These are phyloP conservation scores for Ceratocystis lukuohia DNA, from an alignment of 2,329 filamentous ascomycete species.

Conservation along the genomic window DNA sequence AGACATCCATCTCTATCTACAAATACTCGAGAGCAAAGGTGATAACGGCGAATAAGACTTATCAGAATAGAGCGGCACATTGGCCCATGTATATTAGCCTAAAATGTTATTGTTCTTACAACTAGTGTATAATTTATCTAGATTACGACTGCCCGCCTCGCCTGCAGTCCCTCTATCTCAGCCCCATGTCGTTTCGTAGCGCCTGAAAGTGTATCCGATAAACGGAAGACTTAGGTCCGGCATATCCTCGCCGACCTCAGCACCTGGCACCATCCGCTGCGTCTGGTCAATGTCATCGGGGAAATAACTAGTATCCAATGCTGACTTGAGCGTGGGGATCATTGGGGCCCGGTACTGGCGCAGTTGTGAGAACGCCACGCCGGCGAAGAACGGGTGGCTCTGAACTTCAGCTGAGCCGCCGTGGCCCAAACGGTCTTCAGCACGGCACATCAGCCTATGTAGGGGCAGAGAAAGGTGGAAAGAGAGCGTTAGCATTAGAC, in stretches of 20 bases:
- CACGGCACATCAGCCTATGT: slow-evolving; percentile 76
- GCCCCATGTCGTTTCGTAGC: slow-evolving; percentile 19
- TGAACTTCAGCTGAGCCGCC: slow-evolving; percentile 87
- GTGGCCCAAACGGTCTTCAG: slow-evolving; percentile 79
- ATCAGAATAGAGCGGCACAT: no score
- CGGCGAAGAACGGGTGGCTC: slow-evolving; percentile 87
- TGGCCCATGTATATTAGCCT: no score
- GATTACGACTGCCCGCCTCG: background rate
- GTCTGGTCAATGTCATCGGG: slow-evolving; percentile 97
- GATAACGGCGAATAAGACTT: no score
- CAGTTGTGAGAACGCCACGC: slow-evolving; percentile 86
- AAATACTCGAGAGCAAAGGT: no score
- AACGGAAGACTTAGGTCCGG: slow-evolving; percentile 90
- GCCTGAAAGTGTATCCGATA: slow-evolving; percentile 28
- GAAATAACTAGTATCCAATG: slow-evolving; percentile 96
- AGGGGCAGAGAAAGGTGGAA: background rate
- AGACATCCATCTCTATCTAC: no score
- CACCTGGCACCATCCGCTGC: slow-evolving; percentile 33
- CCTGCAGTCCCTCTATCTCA: background rate
- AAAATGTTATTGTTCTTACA: no score
- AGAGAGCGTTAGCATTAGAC: slow-evolving; percentile 18
- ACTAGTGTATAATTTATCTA: no score
- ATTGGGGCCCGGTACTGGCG: slow-evolving; percentile 90
- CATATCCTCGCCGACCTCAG: slow-evolving; percentile 47
- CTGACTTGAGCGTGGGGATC: slow-evolving; percentile 82